Conservation (phyloP, 768 basidiomycete genomes). For the Tricholoma saponaceum region DNA sequence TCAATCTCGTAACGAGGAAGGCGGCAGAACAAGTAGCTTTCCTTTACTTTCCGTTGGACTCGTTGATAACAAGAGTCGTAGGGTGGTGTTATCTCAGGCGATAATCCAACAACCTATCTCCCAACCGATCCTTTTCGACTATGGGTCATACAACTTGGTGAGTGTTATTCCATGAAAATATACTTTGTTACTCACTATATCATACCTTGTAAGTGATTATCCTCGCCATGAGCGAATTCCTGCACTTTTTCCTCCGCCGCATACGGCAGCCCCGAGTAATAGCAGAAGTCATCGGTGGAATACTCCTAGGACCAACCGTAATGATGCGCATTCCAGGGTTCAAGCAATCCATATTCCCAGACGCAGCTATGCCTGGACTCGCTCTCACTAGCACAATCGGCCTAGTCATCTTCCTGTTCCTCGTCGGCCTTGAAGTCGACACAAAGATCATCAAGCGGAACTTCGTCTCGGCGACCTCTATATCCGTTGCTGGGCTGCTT, state of each 20-base stretch:
- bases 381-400: constrained; percentile 74
- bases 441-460: constrained; percentile 64
- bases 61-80: constrained; percentile 21
- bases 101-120: constrained; percentile 65
- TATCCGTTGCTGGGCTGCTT: constrained; percentile 66
- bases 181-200: constrained; percentile 2
- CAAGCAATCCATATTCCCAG: constrained; percentile 55
- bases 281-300: constrained; percentile 87
- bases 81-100: constrained; percentile 78
- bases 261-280: constrained; percentile 92
- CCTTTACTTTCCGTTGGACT: background rate
- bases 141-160: constrained; percentile 77
- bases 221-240: constrained; percentile 70
- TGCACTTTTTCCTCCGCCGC: constrained; percentile 57
- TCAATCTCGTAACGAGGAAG: constrained; percentile 36
- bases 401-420: constrained; percentile 74
- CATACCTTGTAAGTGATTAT: constrained; percentile 58
- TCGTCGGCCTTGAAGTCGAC: constrained; percentile 85
- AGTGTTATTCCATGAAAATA: constrained; percentile 13
- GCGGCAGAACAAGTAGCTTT: constrained; percentile 44
- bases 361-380: constrained; percentile 48
- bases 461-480: constrained; percentile 46
- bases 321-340: constrained; percentile 82
- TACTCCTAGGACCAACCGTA: constrained; percentile 75
- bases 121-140: constrained; percentile 62